Conservation (phyloP, 2,329 filamentous ascomycete species). For the Aspergillus latus region DNA sequence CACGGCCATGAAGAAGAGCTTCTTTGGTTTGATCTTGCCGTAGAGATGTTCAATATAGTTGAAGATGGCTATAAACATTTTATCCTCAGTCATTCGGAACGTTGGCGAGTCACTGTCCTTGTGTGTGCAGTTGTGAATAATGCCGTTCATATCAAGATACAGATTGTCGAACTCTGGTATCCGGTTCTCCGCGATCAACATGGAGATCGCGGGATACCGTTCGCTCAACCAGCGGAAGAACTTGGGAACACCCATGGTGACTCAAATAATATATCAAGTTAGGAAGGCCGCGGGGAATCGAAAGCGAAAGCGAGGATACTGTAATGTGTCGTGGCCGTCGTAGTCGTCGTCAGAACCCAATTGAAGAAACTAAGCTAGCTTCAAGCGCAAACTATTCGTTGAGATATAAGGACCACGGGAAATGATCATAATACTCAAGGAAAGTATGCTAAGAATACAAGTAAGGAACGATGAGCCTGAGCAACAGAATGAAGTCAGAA, state of each 20-base stretch:
- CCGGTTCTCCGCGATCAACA: constrained; percentile 96
- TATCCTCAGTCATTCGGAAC: constrained; percentile 91
- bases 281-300: too few relatives aligned
- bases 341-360: constrained; percentile 24
- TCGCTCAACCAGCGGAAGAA: constrained; percentile 99
- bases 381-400: constrained; percentile 19
- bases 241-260: constrained; percentile 70
- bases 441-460: constrained; percentile 21
- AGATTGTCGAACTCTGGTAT: constrained; percentile 99
- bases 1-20: constrained; percentile 99
- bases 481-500: constrained; percentile 9
- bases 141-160: constrained; percentile 91
- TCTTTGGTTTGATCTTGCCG: constrained; percentile 96
- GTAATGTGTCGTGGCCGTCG: constrained; percentile 22
- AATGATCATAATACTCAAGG: constrained; percentile 22
- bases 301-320: neutral
- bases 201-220: constrained; percentile 96
- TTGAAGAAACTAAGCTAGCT: constrained; percentile 22
- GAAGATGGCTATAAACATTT: constrained; percentile 99
- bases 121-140: constrained; percentile 99
- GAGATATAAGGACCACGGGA: constrained; percentile 18
- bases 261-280: constrained; percentile 13
- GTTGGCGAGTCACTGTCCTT: constrained; percentile 90
- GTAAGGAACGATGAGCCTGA: constrained; percentile 18
- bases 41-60: constrained; percentile 99